phyloP scores from a whole-genome alignment of 768 basidiomycete species.

The Mycena indigotica region DNA sequence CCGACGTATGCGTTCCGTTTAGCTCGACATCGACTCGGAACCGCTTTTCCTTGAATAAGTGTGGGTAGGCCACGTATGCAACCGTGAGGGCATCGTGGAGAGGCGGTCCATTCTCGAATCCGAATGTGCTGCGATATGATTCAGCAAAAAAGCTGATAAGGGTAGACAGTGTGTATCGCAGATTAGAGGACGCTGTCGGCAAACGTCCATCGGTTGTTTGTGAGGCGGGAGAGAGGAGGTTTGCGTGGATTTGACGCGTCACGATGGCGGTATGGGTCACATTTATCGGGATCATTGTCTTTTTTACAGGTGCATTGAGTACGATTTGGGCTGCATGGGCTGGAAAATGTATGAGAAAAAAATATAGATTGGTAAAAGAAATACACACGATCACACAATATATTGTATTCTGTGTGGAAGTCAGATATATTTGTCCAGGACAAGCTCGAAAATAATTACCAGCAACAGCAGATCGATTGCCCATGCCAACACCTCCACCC shows the following conservation, averaged over 20 bases:
- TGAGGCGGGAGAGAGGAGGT: constrained; percentile 47
- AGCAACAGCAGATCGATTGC: constrained; percentile 78
- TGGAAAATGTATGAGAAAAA: constrained; percentile 27
- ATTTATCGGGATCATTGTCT: constrained; percentile 82
- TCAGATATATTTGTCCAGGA: no score
- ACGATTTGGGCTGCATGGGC: constrained; percentile 87
- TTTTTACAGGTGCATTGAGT: constrained; percentile 66
- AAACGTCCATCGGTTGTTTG: constrained; percentile 24
- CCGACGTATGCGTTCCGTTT: constrained; percentile 61
- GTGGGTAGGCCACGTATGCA: constrained; percentile 71
- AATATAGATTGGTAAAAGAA: background rate
- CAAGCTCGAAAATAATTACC: no score
- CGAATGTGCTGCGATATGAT: constrained; percentile 71
- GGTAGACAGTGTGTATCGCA: constrained; percentile 75
- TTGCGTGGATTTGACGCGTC: constrained; percentile 51
- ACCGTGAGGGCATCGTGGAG: constrained; percentile 86
- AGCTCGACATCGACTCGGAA: constrained; percentile 85
- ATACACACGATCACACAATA: constrained; percentile 77
- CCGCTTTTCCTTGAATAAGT: constrained; percentile 62
- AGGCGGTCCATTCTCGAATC: constrained; percentile 85
- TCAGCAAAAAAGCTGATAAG: constrained; percentile 75
- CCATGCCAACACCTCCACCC: constrained; percentile 88
- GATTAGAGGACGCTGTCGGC: constrained; percentile 41
- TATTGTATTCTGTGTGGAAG: constrained; percentile 67
- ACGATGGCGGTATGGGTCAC: constrained; percentile 87